phyloP scores from a whole-genome alignment of 306 rosid genomes.

The Coriaria nepalensis region DNA sequence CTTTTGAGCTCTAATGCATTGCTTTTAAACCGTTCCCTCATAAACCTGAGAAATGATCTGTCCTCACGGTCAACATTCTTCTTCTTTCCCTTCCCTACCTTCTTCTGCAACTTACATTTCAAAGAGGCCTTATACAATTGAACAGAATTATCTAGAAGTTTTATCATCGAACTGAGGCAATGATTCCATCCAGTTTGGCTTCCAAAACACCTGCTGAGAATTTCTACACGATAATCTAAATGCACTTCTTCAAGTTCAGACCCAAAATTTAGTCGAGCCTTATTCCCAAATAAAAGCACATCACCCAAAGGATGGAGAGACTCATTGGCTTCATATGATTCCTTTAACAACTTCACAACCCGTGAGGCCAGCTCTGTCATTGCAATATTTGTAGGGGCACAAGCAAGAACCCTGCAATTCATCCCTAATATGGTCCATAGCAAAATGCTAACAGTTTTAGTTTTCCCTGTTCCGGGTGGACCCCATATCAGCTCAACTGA shows the following conservation, averaged over 20 bases:
- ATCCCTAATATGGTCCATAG: slow-evolving; percentile 29
- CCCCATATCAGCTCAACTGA: slow-evolving; percentile 65
- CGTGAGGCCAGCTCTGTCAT: slow-evolving; percentile 47
- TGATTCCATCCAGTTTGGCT: slow-evolving; percentile 41
- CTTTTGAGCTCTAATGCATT: too few relatives aligned
- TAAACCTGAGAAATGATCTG: slow-evolving; percentile 42
- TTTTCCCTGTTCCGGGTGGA: slow-evolving; percentile 83
- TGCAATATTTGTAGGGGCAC: slow-evolving; percentile 79
- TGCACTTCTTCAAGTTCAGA: slow-evolving; percentile 33
- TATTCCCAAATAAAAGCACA: slow-evolving; percentile 51
- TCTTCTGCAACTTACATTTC: slow-evolving; percentile 34
- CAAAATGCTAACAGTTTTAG: slow-evolving; percentile 39
- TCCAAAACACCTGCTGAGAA: slow-evolving; percentile 29
- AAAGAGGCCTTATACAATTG: slow-evolving; percentile 35
- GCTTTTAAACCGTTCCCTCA: slow-evolving; percentile 13
- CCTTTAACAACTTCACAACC: slow-evolving; percentile 35
- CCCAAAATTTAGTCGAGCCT: slow-evolving; percentile 49
- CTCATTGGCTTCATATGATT: slow-evolving; percentile 5
- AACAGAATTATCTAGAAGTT: slow-evolving; percentile 51
- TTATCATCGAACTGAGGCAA: slow-evolving; percentile 38
- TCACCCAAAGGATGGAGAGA: slow-evolving; percentile 37
- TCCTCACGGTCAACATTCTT: slow-evolving; percentile 10
- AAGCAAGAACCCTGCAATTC: slow-evolving; percentile 38
- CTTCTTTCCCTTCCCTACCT: too few relatives aligned
- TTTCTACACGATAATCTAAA: slow-evolving; percentile 49